Conservation (phyloP, 805 yeast species). For the Candida ulmi region DNA sequence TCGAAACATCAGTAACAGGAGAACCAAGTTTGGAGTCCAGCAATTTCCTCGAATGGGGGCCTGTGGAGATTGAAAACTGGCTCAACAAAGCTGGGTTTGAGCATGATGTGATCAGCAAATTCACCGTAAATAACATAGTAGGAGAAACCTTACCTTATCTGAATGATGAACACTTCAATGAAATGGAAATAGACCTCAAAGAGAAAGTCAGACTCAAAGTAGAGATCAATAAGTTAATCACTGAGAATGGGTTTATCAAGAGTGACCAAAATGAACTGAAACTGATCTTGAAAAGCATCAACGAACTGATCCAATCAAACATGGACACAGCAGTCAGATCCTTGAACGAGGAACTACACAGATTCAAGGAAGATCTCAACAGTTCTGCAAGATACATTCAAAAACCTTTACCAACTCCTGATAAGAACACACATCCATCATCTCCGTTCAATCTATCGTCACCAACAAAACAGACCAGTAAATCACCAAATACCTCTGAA, state of each 20-base stretch:
- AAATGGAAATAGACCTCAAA: slow-evolving; percentile 57
- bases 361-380: slow-evolving; percentile 12
- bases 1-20: neutral
- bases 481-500: slow-evolving; percentile 4
- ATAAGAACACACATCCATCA: slow-evolving; percentile 11
- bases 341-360: slow-evolving; percentile 12
- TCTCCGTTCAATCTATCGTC: slow-evolving; percentile 27
- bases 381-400: neutral
- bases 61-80: slow-evolving; percentile 21
- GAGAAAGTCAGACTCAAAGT: slow-evolving; percentile 56
- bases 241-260: slow-evolving; percentile 4
- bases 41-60: slow-evolving; percentile 18
- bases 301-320: slow-evolving; percentile 11
- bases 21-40: neutral
- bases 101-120: slow-evolving; percentile 20
- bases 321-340: slow-evolving; percentile 6
- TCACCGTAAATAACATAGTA: slow-evolving; percentile 56
- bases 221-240: slow-evolving; percentile 49
- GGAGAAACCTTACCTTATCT: slow-evolving; percentile 71
- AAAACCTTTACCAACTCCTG: slow-evolving; percentile 22
- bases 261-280: slow-evolving; percentile 8
- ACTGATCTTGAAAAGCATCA: slow-evolving; percentile 9
- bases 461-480: slow-evolving; percentile 14
- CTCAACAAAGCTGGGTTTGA: slow-evolving; percentile 13
- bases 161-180: slow-evolving; percentile 64